Conservation (phyloP, 1,284 basidiomycete genomes). For the Anthracocystis panici-leucophaei region DNA sequence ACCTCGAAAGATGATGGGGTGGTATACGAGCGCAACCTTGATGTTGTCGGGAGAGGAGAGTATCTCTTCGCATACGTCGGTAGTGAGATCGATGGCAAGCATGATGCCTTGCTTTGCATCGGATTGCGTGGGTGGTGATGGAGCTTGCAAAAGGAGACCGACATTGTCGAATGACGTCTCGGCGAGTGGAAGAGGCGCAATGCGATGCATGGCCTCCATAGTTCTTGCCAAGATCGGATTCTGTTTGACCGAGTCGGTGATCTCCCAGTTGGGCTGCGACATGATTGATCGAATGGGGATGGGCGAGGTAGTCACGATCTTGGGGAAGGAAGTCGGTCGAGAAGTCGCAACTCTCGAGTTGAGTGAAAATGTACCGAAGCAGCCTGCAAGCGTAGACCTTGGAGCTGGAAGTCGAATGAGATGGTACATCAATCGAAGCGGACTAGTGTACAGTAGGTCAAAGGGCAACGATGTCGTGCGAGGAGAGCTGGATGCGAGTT, state of each 20-base stretch:
- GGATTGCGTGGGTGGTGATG: neutral
- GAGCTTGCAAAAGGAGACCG: constrained; percentile 59
- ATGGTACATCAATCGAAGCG: constrained; percentile 14
- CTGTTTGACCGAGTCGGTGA: constrained; percentile 43
- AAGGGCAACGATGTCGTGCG: constrained; percentile 13
- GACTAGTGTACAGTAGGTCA: neutral
- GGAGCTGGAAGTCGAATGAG: neutral
- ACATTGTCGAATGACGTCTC: constrained; percentile 67
- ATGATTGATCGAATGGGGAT: constrained; percentile 14
- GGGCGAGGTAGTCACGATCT: neutral
- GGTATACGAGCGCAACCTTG: constrained; percentile 80
- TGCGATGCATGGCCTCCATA: constrained; percentile 43
- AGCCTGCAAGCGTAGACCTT: constrained; percentile 4
- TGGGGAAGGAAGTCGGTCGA: neutral
- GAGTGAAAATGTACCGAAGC: neutral
- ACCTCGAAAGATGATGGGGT: constrained; percentile 81
- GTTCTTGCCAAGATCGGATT: constrained; percentile 29
- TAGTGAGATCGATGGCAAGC: constrained; percentile 66
- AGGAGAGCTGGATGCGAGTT: neutral
- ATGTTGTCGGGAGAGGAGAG: constrained; percentile 49
- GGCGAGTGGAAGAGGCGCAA: constrained; percentile 62
- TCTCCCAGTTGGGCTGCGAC: constrained; percentile 47
- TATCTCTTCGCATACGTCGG: constrained; percentile 63
- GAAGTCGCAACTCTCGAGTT: neutral
- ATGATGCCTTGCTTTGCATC: constrained; percentile 51